Evolutionary conservation across 345 rosid species (phyloP).

Genomic region (Corchorus olitorius): DNA sequence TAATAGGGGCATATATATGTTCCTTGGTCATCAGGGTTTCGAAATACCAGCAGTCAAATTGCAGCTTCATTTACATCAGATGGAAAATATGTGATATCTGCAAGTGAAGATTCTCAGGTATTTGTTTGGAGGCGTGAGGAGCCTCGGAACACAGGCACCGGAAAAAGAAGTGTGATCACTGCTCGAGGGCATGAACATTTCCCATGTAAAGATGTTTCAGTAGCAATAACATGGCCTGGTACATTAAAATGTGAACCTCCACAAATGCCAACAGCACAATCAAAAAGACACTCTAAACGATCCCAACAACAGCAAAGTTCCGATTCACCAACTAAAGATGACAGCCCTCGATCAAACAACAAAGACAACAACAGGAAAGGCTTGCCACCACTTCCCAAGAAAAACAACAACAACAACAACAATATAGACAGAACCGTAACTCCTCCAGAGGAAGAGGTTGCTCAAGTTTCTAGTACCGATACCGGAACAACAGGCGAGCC

Average conservation of each 20-base stretch:
- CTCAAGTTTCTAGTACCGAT: slow-evolving; percentile 38
- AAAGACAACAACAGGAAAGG: slow-evolving; percentile 42
- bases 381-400: slow-evolving; percentile 91
- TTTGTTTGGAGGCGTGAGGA: slow-evolving; percentile 76
- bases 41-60: slow-evolving; percentile 84
- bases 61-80: slow-evolving; percentile 76
- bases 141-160: slow-evolving; percentile 34
- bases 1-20: not conserved
- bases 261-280: slow-evolving; percentile 28
- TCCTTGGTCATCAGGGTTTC: slow-evolving; percentile 51
- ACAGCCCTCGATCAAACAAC: slow-evolving; percentile 22
- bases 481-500: slow-evolving; percentile 54
- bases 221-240: slow-evolving; percentile 86
- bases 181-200: slow-evolving; percentile 64
- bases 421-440: slow-evolving; percentile 37
- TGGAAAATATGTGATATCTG: slow-evolving; percentile 66
- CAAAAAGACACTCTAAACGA: slow-evolving; percentile 60
- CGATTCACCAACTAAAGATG: slow-evolving; percentile 55
- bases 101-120: slow-evolving; percentile 92
- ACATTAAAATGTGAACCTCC: slow-evolving; percentile 73
- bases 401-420: slow-evolving; percentile 29
- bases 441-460: slow-evolving; percentile 46
- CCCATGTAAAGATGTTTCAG: slow-evolving; percentile 82
- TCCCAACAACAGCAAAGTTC: slow-evolving; percentile 18
- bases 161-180: slow-evolving; percentile 46